phyloP scores from a whole-genome alignment of 495 filamentous ascomycete species.

The Ramalina peruviana region DNA sequence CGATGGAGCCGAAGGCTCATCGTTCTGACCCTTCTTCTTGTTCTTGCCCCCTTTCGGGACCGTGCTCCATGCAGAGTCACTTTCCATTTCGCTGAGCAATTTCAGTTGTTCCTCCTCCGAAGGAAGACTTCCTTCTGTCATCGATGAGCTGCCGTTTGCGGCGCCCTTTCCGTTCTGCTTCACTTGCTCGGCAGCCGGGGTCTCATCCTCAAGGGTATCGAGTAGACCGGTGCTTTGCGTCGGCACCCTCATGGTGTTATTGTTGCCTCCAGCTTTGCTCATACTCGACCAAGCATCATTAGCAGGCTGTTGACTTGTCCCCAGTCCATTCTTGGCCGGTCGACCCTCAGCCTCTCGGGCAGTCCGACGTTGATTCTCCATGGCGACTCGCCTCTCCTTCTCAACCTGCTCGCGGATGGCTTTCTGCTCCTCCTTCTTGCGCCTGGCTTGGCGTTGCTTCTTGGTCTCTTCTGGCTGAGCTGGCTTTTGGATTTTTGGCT shows the following conservation, averaged over 20 bases:
- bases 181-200: conserved; percentile 21
- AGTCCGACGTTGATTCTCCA: conserved; percentile 68
- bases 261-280: conserved; percentile 26
- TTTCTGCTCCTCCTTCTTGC: conserved; percentile 67
- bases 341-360: conserved; percentile 69
- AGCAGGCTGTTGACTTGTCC: conserved; percentile 38
- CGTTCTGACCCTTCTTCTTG: conserved; percentile 31
- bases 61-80: conserved; percentile 58
- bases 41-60: conserved; percentile 50
- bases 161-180: conserved; percentile 3
- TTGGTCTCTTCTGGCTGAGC: conserved; percentile 57
- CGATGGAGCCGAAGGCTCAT: background rate
- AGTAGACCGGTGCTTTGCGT: conserved; percentile 40
- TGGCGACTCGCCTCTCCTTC: conserved; percentile 49
- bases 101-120: conserved; percentile 81
- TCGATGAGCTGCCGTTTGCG: background rate
- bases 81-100: conserved; percentile 42
- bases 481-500: conserved; percentile 50
- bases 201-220: conserved; percentile 56
- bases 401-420: conserved; percentile 57
- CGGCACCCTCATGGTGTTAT: conserved; percentile 7
- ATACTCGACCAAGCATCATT: conserved; percentile 48
- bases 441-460: conserved; percentile 79
- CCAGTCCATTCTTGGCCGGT: conserved; percentile 56
- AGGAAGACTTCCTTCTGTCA: conserved; percentile 29